Conservation (phyloP, 106 monocot species). For the Apostasia ramifera region DNA sequence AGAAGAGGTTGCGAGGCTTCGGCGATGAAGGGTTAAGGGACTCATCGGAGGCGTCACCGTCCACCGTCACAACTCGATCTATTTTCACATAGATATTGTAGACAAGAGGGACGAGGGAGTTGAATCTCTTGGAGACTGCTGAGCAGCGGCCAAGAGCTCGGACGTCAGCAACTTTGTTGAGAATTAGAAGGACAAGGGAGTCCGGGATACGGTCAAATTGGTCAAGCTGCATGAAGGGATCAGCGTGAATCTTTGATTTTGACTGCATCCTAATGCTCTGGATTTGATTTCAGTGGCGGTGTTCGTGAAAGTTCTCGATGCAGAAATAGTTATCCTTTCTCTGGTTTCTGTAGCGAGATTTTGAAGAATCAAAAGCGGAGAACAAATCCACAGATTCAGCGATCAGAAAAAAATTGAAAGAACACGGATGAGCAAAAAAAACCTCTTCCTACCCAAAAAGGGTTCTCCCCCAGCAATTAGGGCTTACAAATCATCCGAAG, state of each 20-base stretch:
- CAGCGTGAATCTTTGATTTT: slow-evolving; percentile 15
- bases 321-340: no score
- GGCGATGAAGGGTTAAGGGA: slow-evolving; percentile 27
- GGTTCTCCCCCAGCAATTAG: no score
- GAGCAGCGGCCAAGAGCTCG: slow-evolving; percentile 70
- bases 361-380: no score
- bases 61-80: slow-evolving; percentile 62
- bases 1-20: slow-evolving; percentile 54
- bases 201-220: slow-evolving; percentile 65
- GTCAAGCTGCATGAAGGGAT: slow-evolving; percentile 26
- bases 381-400: no score
- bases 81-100: slow-evolving; percentile 70
- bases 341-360: no score
- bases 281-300: no score
- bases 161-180: slow-evolving; percentile 74
- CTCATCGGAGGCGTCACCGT: slow-evolving; percentile 55
- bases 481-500: no score
- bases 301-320: no score
- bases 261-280: not conserved
- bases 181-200: slow-evolving; percentile 57
- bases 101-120: slow-evolving; percentile 53
- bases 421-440: no score
- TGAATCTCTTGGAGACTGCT: slow-evolving; percentile 66
- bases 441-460: no score
- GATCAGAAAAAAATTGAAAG: no score